Evolutionary conservation across 2,329 filamentous ascomycete genomes (phyloP).

Genomic region (Zymoseptoria ardabiliae): DNA sequence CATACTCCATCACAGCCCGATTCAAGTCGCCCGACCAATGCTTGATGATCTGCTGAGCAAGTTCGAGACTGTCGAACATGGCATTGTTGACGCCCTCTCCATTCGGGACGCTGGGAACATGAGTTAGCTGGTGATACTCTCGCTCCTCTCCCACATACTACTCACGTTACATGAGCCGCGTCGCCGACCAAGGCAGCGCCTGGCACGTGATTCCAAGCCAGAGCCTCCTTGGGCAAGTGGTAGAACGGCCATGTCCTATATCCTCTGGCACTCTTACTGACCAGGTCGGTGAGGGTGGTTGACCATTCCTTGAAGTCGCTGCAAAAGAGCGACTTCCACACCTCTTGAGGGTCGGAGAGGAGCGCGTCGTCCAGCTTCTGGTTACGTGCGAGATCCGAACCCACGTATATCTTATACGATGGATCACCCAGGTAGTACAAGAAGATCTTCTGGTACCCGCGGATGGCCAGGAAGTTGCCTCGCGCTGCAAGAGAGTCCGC

Average conservation of each 20-base stretch:
- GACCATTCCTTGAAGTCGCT: constrained; percentile 38
- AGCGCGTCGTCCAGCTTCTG: constrained; percentile 16
- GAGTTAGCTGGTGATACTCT: not conserved
- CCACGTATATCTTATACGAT: constrained; percentile 15
- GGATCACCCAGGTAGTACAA: constrained; percentile 17
- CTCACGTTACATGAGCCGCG: constrained; percentile 51
- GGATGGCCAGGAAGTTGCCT: constrained; percentile 22
- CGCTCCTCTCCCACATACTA: not conserved
- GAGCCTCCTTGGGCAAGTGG: constrained; percentile 44
- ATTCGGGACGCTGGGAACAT: constrained; percentile 31
- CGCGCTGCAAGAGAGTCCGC: constrained; percentile 24
- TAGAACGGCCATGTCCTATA: constrained; percentile 42
- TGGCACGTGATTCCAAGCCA: constrained; percentile 41
- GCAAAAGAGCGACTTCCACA: constrained; percentile 31
- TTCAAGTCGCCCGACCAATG: constrained; percentile 18
- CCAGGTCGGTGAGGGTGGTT: constrained; percentile 35
- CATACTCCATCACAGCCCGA: constrained; percentile 24
- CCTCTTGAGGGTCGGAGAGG: constrained; percentile 22
- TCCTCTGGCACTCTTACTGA: constrained; percentile 36
- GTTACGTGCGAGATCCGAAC: not conserved
- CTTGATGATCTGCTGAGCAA: constrained; percentile 40
- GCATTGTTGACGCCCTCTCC: constrained; percentile 55
- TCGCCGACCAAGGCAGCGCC: constrained; percentile 53
- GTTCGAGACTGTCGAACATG: constrained; percentile 47
- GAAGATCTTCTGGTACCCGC: constrained; percentile 15